Conservation (phyloP, 306 rosid genomes). For the Prinsepia uniflora region DNA sequence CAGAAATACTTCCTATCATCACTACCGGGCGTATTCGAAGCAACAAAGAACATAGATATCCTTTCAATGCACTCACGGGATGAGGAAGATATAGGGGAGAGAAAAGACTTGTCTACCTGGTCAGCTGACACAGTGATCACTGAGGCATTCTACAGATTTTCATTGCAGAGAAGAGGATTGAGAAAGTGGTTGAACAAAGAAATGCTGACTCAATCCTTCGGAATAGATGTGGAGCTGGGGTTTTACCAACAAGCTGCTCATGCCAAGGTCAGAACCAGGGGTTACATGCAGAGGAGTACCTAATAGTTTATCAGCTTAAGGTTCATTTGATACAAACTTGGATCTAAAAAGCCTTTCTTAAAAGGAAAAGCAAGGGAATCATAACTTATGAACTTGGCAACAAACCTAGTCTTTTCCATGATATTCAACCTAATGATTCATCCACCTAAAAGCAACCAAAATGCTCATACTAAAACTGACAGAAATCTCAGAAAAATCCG, state of each 20-base stretch:
- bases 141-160: conserved; percentile 56
- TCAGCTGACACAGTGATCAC: conserved; percentile 54
- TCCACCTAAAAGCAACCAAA: neutral
- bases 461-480: neutral
- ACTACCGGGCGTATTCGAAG: conserved; percentile 58
- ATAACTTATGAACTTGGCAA: neutral
- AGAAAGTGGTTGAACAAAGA: conserved; percentile 60
- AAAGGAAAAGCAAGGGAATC: neutral
- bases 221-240: conserved; percentile 88
- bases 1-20: conserved; percentile 57
- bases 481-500: neutral
- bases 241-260: conserved; percentile 76
- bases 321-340: neutral
- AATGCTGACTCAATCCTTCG: conserved; percentile 39
- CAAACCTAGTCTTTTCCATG: neutral
- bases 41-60: conserved; percentile 59
- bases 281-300: conserved; percentile 90
- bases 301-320: conserved; percentile 67
- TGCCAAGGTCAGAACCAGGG: conserved; percentile 89
- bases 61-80: conserved; percentile 79
- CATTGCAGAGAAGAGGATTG: conserved; percentile 54
- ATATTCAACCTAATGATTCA: neutral
- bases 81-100: conserved; percentile 83
- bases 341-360: neutral
- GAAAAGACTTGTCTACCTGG: conserved; percentile 65